Evolutionary conservation across 805 yeast species (phyloP), one percentile per base, ranked within the genome.

Genomic region (Isabelozyma rhagii): DNA sequence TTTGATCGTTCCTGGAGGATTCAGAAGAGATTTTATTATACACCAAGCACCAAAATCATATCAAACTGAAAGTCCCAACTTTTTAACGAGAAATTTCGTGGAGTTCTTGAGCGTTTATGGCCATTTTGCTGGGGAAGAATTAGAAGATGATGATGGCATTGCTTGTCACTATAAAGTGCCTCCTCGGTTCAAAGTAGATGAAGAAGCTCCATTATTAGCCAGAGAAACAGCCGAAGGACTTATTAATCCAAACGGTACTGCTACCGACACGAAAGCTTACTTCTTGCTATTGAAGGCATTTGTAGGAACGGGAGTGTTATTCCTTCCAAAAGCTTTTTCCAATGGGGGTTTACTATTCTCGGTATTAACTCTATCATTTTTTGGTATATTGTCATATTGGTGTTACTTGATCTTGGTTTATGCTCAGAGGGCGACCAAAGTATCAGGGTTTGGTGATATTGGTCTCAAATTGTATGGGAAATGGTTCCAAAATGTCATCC

Each of bases 91-190:
- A 51, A 88, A 87, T 64, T 88, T 88, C 55, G 73, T 87, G 56
- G 94, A 88, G 63, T 88, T 88, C 60, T 70, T 88, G 43, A 83
- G 87, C 54, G 76, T 88, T 7, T 88, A 88, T 65, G 96, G 96
- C 6, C 93, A 88, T 70, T 88, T 88, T 67, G 94, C 94, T 2
- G 96, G 96, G 62, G 94, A 87, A 66, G 81, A 84, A 39, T 75
- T 87, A 47, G 93, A 86, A 58, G 87, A 83, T 59, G 84, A 80
- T 48, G 73, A 69, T 17, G 91, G 83, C 59, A 73, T 69, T 62
- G 80, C 81, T 1, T 80, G 83, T 53, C 80, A 75, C 51, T 79
- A 75, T 53, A 59, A 56, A 31, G 59, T 68, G 3, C 65, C 67
- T 1, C 43, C 34, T 8, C 57, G 47, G 11, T 49, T 47, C 11